phyloP scores from a whole-genome alignment of 495 filamentous ascomycete genomes.

The Aspergillus cavernicola region DNA sequence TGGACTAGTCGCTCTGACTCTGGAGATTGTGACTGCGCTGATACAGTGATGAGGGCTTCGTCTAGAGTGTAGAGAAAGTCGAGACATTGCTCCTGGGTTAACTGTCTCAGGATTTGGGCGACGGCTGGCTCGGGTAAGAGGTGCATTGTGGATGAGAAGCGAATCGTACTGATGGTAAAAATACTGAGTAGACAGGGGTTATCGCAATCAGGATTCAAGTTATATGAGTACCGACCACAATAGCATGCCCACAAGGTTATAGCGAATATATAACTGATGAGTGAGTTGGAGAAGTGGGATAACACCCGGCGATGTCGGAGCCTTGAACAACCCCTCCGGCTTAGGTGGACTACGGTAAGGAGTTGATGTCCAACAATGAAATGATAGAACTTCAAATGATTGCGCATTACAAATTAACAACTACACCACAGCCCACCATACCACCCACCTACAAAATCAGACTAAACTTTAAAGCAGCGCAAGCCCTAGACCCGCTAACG shows the following conservation, averaged over 20 bases:
- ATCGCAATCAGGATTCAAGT: not conserved
- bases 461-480: not conserved
- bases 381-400: too few species aligned
- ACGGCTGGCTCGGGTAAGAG: slow-evolving; percentile 41
- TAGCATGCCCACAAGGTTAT: too few species aligned
- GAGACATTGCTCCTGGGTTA: slow-evolving; percentile 33
- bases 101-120: slow-evolving; percentile 31
- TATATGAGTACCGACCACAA: too few species aligned
- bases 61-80: slow-evolving; percentile 30
- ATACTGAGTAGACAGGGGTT: too few species aligned
- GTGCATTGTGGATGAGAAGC: slow-evolving; percentile 31
- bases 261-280: not conserved
- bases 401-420: too few species aligned
- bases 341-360: too few species aligned
- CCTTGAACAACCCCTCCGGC: not conserved
- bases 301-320: slow-evolving; percentile 10
- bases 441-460: too few species aligned
- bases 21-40: slow-evolving; percentile 24
- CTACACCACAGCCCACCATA: too few species aligned
- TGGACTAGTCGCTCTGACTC: slow-evolving; percentile 41
- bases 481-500: not conserved
- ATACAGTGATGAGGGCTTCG: slow-evolving; percentile 29
- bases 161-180: too few species aligned
- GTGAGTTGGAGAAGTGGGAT: not conserved
- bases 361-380: too few species aligned